Percentiles rank a stretch among this genome's conserved stretches.
These are phyloP conservation scores for Rosa chinensis DNA, from an alignment of 306 rosid species.

Conservation along the genomic window DNA sequence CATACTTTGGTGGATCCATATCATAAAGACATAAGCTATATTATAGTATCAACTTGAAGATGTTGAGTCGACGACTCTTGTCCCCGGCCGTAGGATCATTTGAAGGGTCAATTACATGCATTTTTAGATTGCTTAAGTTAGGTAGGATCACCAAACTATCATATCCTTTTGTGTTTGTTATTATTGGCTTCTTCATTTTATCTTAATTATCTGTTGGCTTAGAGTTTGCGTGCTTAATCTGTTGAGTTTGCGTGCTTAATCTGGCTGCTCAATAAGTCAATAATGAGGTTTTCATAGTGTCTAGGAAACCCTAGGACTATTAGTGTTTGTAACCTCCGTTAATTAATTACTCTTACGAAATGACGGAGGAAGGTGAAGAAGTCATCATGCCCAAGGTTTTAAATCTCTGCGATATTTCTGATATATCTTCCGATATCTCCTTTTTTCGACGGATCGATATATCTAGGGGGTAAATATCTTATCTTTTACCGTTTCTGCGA, in stretches of 20 bases:
- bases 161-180: not conserved
- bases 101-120: conserved; percentile 42
- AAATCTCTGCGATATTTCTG: no score
- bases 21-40: not conserved
- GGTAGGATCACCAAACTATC: not conserved
- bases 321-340: no score
- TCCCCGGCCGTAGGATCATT: conserved; percentile 43
- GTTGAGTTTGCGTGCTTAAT: not conserved
- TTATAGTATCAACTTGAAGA: conserved; percentile 2
- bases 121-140: not conserved
- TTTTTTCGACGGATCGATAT: no score
- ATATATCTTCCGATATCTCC: no score
- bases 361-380: not conserved
- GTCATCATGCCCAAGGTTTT: not conserved
- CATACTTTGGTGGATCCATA: not conserved
- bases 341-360: not conserved
- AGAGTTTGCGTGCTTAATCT: not conserved
- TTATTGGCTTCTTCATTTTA: not conserved
- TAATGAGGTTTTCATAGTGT: not conserved
- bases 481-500: no score
- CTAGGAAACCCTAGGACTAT: not conserved
- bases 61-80: conserved; percentile 30
- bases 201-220: not conserved
- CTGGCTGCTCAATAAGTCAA: not conserved
- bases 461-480: no score